Evolutionary conservation across 352 stramenopile species (phyloP), one percentile per base, ranked within the genome.

Genomic region (Phytophthora litchii): DNA sequence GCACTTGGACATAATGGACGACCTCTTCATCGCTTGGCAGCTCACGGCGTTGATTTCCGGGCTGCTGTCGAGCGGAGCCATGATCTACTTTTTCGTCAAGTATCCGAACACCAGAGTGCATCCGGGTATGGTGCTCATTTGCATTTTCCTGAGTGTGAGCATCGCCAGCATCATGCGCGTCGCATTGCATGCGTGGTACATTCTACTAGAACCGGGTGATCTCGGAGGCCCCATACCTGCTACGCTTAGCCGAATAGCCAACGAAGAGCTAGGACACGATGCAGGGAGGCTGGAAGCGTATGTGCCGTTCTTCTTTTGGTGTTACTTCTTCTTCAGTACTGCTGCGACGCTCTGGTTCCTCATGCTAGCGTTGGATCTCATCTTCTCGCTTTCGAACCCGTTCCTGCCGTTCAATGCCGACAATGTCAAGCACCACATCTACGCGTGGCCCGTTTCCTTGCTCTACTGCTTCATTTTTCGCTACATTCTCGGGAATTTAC

Each of bases 331-430:
- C 80, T 92, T 94, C 69, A 69, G 70, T 54, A 92, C 83, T 37
- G 73, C 86, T 13, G 54, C 78, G 27, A 93, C 83, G 20, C 85
- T 93, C 42, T 94, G 86, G 86, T 90, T 80, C 60, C 78, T 94
- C 60, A 94, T 94, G 86, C 66, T 94, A 21, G 83, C 86, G 49
- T 60, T 93, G 14, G 83, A 94, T 51, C 67, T 94, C 35, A 93
- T 94, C 61, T 93, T 91, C 65, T 94, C 86, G 60, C 71, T 94
- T 10, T 91, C 81, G 37, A 94, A 94, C 62, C 86, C 86, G 59
- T 94, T 94, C 67, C 58, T 94, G 44, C 86, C 86, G 7, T 94
- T 94, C 72, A 88, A 92, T 60, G 79, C 82, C 45, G 85, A 94
- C 73, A 89, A 89, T 55, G 61, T 91, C 67, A 90, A 91, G 69